Evolutionary conservation across 345 rosid species (phyloP).

Genomic region (Eucalyptus camaldulensis): DNA sequence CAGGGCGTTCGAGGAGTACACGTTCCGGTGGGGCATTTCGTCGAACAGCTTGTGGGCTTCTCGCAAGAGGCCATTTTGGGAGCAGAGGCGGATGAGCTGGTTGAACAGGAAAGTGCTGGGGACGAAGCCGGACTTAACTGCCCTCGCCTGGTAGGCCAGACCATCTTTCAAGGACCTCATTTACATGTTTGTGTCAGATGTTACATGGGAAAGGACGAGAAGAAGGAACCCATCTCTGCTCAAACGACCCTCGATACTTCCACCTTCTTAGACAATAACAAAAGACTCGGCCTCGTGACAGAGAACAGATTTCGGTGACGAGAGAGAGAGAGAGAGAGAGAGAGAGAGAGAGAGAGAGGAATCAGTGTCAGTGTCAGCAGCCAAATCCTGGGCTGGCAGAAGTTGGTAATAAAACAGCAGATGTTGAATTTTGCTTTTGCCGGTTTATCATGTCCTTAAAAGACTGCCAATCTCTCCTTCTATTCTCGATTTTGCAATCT

Average conservation of each 20-base stretch:
- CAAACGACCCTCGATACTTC: neutral
- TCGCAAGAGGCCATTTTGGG: constrained; percentile 14
- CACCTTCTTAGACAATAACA: neutral
- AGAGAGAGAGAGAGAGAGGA: neutral
- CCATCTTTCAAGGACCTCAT: constrained; percentile 35
- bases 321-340: neutral
- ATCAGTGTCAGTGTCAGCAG: neutral
- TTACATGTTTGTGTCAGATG: neutral
- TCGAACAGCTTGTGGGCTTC: constrained; percentile 75
- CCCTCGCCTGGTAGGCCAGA: constrained; percentile 25
- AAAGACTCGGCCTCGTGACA: neutral
- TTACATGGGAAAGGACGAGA: neutral
- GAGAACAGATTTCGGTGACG: neutral
- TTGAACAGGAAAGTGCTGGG: constrained; percentile 18
- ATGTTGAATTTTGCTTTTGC: too few species aligned
- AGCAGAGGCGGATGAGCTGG: constrained; percentile 33
- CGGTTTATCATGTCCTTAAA: too few species aligned
- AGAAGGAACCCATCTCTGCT: neutral
- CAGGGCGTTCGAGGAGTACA: constrained; percentile 61
- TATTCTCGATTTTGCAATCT: neutral
- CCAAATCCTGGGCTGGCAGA: neutral
- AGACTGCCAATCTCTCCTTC: too few species aligned
- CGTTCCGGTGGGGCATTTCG: constrained; percentile 59
- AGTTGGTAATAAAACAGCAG: neutral
- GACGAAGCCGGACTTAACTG: constrained; percentile 30